Evolutionary conservation across 106 monocot genomes (phyloP).

Genomic region (Dioscorea dumetorum): DNA sequence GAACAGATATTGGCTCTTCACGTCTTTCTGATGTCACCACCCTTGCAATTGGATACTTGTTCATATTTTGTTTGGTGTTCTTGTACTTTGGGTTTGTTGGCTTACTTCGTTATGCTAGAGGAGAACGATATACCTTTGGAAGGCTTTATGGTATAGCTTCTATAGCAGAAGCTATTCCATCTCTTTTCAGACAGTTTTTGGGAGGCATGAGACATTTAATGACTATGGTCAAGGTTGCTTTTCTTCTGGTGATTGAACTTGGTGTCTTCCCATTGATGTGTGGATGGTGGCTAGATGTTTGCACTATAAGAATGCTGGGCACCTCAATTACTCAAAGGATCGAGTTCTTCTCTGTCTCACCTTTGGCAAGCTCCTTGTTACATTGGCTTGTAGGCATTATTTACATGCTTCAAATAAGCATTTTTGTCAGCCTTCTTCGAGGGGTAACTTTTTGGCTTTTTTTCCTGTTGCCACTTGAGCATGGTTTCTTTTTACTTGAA

Average conservation of each 20-base stretch:
- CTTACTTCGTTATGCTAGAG: conserved; percentile 69
- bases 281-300: conserved; percentile 99
- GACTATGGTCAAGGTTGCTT: conserved; percentile 99
- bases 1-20: conserved; percentile 44
- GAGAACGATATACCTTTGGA: conserved; percentile 72
- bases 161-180: conserved; percentile 71
- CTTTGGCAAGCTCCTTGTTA: conserved; percentile 72
- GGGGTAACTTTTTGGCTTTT: conserved; percentile 46
- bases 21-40: conserved; percentile 90
- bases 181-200: conserved; percentile 72
- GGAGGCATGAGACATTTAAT: conserved; percentile 77
- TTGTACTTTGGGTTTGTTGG: conserved; percentile 79
- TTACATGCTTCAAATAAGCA: conserved; percentile 98
- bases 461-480: not conserved
- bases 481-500: not conserved
- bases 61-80: conserved; percentile 66
- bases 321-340: conserved; percentile 69
- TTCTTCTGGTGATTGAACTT: conserved; percentile 93
- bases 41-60: conserved; percentile 81
- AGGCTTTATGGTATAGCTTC: conserved; percentile 78
- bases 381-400: conserved; percentile 99
- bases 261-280: conserved; percentile 98
- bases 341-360: conserved; percentile 89
- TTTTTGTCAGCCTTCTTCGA: conserved; percentile 97
- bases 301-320: conserved; percentile 92